Percentiles rank a stretch among this genome's conserved stretches.
Conservation (phyloP, 345 rosid species). For the Nasturtium officinale region DNA sequence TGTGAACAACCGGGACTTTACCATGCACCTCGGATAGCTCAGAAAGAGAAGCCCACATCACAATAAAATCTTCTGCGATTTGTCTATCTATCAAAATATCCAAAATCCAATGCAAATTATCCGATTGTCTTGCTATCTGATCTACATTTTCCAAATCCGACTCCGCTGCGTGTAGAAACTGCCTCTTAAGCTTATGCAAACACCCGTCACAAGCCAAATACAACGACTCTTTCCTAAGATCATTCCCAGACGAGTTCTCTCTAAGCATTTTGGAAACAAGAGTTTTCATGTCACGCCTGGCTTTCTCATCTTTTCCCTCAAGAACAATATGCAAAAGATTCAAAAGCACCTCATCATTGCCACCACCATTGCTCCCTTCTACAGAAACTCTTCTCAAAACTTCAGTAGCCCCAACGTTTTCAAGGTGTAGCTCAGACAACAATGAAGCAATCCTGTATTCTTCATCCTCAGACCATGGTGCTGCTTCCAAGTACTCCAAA, state of each 20-base stretch:
- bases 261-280: conserved; percentile 92
- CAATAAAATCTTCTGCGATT: conserved; percentile 86
- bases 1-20: conserved; percentile 79
- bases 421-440: conserved; percentile 82
- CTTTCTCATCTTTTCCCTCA: conserved; percentile 96
- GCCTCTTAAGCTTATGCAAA: conserved; percentile 64
- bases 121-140: conserved; percentile 92
- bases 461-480: conserved; percentile 99
- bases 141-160: conserved; percentile 64
- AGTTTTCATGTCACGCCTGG: conserved; percentile 97
- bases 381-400: conserved; percentile 88
- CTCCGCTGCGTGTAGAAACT: conserved; percentile 69
- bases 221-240: conserved; percentile 83
- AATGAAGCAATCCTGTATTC: conserved; percentile 85
- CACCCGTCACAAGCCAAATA: conserved; percentile 85
- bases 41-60: conserved; percentile 86
- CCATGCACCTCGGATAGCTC: conserved; percentile 72
- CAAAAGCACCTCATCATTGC: conserved; percentile 70
- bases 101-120: conserved; percentile 92
- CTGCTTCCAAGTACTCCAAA: conserved; percentile 96
- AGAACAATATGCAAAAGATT: conserved; percentile 90
- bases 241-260: conserved; percentile 87
- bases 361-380: conserved; percentile 55
- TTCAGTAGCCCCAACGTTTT: conserved; percentile 91
- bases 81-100: conserved; percentile 93